These are phyloP conservation scores for Wickerhamomyces sp. DNA, from an alignment of 1,139 yeast species.

Conservation along the genomic window DNA sequence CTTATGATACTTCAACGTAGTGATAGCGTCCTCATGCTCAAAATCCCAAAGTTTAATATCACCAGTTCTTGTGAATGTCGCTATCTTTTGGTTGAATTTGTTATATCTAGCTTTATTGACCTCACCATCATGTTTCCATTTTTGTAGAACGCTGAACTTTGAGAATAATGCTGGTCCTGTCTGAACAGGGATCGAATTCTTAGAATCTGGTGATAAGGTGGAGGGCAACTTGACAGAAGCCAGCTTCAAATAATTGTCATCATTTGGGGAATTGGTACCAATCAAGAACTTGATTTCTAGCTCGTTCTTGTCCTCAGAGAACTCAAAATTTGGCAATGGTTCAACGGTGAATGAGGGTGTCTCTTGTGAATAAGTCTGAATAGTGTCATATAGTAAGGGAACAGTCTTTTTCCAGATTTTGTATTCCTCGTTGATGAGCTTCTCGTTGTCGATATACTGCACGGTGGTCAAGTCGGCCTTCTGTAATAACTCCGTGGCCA, in stretches of 20 bases:
- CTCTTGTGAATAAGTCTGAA: constrained; percentile 53
- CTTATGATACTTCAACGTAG: constrained; percentile 50
- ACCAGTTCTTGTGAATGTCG: constrained; percentile 50
- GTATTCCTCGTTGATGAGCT: constrained; percentile 57
- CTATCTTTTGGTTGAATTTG: constrained; percentile 35
- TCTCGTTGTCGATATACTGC: constrained; percentile 28
- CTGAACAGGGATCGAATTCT: constrained; percentile 29
- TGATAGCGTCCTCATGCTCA: constrained; percentile 19
- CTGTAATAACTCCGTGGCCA: constrained; percentile 3
- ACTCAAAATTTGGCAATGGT: constrained; percentile 40
- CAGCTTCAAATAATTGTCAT: constrained; percentile 39
- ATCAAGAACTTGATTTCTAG: constrained; percentile 39
- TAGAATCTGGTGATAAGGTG: constrained; percentile 38
- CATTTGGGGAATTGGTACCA: constrained; percentile 44
- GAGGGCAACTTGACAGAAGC: constrained; percentile 47
- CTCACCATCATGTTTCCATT: constrained; percentile 48
- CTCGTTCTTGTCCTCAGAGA: constrained; percentile 32
- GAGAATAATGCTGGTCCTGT: constrained; percentile 18
- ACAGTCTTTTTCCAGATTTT: constrained; percentile 95
- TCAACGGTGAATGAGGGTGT: constrained; percentile 35
- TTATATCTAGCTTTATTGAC: constrained; percentile 42
- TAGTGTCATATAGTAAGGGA: constrained; percentile 79
- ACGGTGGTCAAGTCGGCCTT: constrained; percentile 7
- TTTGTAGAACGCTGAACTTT: constrained; percentile 30
- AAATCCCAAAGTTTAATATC: constrained; percentile 27